phyloP scores from a whole-genome alignment of 768 basidiomycete species.

The Neoboletus brunneissimus region DNA sequence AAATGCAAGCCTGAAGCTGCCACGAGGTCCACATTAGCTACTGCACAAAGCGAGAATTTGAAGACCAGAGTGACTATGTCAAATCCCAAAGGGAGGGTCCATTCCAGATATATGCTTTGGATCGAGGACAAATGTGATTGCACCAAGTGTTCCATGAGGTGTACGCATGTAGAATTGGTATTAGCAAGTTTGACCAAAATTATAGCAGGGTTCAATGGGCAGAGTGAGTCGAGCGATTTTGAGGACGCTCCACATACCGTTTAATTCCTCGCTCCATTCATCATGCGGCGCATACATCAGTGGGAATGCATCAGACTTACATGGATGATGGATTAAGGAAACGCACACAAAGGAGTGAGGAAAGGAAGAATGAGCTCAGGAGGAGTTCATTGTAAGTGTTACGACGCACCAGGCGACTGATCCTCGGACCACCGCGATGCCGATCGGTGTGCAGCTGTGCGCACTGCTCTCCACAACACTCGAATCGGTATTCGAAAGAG shows the following conservation, averaged over 20 bases:
- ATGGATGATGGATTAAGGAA: background rate
- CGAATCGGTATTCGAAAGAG: slow-evolving; percentile 5
- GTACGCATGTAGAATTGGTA: slow-evolving; percentile 7
- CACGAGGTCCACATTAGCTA: background rate
- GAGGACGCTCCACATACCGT: background rate
- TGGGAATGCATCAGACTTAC: background rate
- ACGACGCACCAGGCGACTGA: slow-evolving; percentile 5
- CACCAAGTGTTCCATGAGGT: slow-evolving; percentile 7
- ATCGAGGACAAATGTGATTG: background rate
- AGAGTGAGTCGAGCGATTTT: background rate
- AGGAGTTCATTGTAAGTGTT: background rate
- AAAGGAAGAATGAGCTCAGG: background rate
- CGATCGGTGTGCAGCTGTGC: background rate
- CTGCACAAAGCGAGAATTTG: background rate
- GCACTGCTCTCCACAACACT: background rate
- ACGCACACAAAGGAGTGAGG: background rate
- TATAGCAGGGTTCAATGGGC: background rate
- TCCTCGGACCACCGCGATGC: slow-evolving; percentile 10
- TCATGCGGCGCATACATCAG: background rate
- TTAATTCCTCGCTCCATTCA: background rate
- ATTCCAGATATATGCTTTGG: background rate
- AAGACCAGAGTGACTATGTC: background rate
- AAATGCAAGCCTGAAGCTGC: background rate
- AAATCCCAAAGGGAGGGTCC: background rate
- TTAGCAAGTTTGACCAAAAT: background rate